These are phyloP conservation scores for Chiua sp. DNA, from an alignment of 1,284 basidiomycete species.

Conservation along the genomic window DNA sequence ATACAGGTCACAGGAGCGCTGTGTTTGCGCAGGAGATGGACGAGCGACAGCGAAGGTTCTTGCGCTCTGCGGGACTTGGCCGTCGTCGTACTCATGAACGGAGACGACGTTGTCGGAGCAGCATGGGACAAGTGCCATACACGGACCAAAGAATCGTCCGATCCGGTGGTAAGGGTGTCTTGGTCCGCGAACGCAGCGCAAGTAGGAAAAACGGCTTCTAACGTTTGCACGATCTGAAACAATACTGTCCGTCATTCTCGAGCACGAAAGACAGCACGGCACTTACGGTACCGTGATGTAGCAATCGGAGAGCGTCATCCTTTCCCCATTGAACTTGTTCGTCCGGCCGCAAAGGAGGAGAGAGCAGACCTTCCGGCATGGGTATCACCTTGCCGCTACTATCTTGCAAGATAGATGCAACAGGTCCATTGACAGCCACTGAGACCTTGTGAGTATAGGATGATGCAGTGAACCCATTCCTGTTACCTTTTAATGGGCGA, in stretches of 20 bases:
- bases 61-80: conserved; percentile 33
- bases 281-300: conserved; percentile 64
- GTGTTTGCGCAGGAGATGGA: too few species aligned
- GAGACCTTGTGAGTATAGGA: conserved; percentile 6
- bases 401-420: conserved; percentile 29
- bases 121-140: conserved; percentile 70
- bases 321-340: conserved; percentile 73
- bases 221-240: conserved; percentile 69
- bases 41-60: conserved; percentile 33
- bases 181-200: conserved; percentile 81
- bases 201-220: conserved; percentile 73
- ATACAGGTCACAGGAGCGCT: conserved; percentile 65
- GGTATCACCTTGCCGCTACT: conserved; percentile 61
- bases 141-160: conserved; percentile 76
- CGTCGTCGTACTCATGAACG: conserved; percentile 28
- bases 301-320: conserved; percentile 61
- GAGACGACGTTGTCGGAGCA: conserved; percentile 27
- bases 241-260: not conserved
- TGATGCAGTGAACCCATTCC: conserved; percentile 5
- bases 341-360: conserved; percentile 62
- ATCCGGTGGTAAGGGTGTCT: conserved; percentile 77
- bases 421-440: conserved; percentile 28
- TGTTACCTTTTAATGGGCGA: conserved; percentile 63
- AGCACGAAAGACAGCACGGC: conserved; percentile 60
- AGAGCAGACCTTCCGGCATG: conserved; percentile 62